Evolutionary conservation across 768 basidiomycete species (phyloP).

Genomic region (Leucogyrophana mollusca): DNA sequence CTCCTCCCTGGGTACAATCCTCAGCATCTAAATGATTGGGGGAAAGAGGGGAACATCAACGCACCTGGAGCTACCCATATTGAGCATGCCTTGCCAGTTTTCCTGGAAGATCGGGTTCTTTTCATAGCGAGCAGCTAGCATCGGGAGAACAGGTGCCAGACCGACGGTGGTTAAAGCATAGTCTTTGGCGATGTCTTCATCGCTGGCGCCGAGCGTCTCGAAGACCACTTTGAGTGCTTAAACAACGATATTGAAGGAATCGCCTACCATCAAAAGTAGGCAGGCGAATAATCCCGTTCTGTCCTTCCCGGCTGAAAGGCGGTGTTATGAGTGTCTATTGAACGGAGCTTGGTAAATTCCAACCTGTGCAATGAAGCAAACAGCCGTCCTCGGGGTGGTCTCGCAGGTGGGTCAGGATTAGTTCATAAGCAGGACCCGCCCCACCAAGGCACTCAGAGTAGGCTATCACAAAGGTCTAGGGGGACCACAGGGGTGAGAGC

Average conservation of each 20-base stretch:
- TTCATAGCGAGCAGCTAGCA: conserved; percentile 30
- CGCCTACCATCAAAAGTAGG: conserved; percentile 30
- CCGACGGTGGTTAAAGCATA: conserved; percentile 40
- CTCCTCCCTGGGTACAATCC: conserved; percentile 27
- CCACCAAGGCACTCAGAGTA: conserved; percentile 31
- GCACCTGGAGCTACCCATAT: conserved; percentile 35
- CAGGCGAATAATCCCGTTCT: conserved; percentile 40
- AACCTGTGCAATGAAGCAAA: conserved; percentile 45
- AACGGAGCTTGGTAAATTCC: background rate
- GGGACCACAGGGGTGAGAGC: background rate
- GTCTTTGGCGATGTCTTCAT: conserved; percentile 39
- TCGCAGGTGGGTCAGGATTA: conserved; percentile 35
- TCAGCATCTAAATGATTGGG: background rate
- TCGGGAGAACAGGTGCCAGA: conserved; percentile 30
- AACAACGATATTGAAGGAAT: background rate
- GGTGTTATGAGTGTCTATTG: background rate
- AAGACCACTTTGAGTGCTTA: background rate
- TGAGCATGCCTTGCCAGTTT: conserved; percentile 33
- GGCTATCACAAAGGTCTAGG: conserved; percentile 29
- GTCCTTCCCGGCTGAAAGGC: conserved; percentile 40
- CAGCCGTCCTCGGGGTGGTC: conserved; percentile 38
- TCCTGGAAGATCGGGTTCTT: conserved; percentile 29
- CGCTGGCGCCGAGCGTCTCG: conserved; percentile 36
- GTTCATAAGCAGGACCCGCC: conserved; percentile 30
- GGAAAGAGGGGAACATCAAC: conserved; percentile 5